Conservation (phyloP, 345 rosid genomes). For the Stellera chamaejasme region DNA sequence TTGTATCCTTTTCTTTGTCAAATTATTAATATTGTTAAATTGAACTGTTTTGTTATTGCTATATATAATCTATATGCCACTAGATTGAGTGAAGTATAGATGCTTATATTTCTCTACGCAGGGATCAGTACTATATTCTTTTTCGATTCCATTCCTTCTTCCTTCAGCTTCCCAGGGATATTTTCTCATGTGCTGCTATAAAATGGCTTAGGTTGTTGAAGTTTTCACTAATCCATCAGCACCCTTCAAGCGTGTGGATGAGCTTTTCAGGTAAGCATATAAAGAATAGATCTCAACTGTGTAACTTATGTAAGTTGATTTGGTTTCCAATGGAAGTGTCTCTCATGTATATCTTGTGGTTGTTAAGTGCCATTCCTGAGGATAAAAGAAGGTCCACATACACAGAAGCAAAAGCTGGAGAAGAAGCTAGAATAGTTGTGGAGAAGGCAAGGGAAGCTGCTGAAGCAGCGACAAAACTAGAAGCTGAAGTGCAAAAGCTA, state of each 20-base stretch:
- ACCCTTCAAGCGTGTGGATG: slow-evolving; percentile 44
- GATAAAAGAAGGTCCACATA: slow-evolving; percentile 78
- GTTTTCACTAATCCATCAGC: slow-evolving; percentile 75
- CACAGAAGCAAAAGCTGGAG: slow-evolving; percentile 56
- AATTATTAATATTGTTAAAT: too few species aligned
- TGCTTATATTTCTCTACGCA: too few species aligned
- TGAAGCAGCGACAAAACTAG: slow-evolving; percentile 38
- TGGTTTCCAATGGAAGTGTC: background rate
- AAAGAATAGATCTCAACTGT: too few species aligned
- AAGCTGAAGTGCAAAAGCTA: slow-evolving; percentile 44
- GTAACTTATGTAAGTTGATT: too few species aligned
- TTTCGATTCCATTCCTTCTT: too few species aligned
- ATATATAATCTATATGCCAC: too few species aligned
- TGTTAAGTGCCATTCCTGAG: slow-evolving; percentile 66
- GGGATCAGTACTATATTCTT: too few species aligned
- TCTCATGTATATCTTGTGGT: slow-evolving; percentile 2
- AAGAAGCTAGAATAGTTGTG: slow-evolving; percentile 47
- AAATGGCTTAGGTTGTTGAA: slow-evolving; percentile 59
- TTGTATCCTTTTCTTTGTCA: too few species aligned
- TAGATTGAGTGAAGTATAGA: too few species aligned
- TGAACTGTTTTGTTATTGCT: too few species aligned
- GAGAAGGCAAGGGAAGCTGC: slow-evolving; percentile 59
- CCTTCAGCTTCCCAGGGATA: too few species aligned
- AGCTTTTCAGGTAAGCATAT: slow-evolving; percentile 69
- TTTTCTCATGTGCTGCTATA: background rate